Base-by-base conservation (phyloP, 768 basidiomycete genomes). In the Chlorophyllum brunneum region DNA sequence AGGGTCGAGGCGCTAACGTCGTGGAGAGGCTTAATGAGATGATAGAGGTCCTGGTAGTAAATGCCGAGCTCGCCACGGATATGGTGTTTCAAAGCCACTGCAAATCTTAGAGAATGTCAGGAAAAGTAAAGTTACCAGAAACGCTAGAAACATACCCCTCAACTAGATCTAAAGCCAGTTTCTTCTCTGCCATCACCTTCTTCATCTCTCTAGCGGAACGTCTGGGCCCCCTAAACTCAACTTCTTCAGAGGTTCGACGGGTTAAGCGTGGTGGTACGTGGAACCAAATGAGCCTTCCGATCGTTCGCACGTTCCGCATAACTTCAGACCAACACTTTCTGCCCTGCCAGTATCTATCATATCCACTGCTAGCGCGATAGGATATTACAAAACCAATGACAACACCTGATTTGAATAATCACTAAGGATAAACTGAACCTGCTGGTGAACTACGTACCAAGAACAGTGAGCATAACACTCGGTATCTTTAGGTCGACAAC, bases 361-460 rank as follows among this genome's bases (percentile, higher is more conserved):
- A 84, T 3, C 82, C 83, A 52, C 79, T 82, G 48, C 69, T 74
- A 1, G 82, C 81, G 16, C 84, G 75, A 65, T 83, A 85, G 0
- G 82, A 81, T 24, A 86, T 82, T 13, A 86, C 82, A 54, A 85
- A 82, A 69, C 83, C 82, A 66, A 73, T 70, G 5, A 77, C 74
- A 31, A 79, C 77, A 63, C 75, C 76, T 76, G 48, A 23, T 4
- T 5, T 9, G 31, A 1, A 24, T 20, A 30, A 37, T 26, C 39
- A 30, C 8, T 22, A n/a, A 24, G 22, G 11, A 26, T 29, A 34
- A 39, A n/a, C n/a, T 42, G 16, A 42, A 29, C 7, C 10, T 6
- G 34, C 4, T 26, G 29, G 42, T 29, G 37, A 39, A 31, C 22
- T 34, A 63, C 70, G 41, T 56, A 79, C 82, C 82, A 37, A 83